phyloP scores from a whole-genome alignment of 1,284 basidiomycete genomes.

The Sporisorium reilianum region DNA sequence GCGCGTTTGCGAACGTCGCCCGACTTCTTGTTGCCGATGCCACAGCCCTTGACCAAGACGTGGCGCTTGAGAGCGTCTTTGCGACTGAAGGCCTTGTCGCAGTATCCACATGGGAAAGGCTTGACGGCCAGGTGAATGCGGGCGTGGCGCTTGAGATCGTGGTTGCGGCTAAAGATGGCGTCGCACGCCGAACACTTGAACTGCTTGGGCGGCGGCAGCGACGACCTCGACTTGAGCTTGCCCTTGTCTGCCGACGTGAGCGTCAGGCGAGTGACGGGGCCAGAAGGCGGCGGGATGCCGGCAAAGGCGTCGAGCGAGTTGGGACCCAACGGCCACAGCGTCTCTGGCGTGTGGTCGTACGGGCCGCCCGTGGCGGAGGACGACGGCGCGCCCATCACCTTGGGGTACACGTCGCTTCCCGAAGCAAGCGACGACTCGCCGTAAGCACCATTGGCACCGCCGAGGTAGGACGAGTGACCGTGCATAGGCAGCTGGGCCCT shows the following conservation, averaged over 20 bases:
- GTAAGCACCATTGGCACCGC: conserved; percentile 21
- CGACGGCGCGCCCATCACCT: conserved; percentile 18
- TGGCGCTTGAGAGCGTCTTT: conserved; percentile 64
- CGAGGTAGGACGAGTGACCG: conserved; percentile 17
- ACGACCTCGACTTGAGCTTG: conserved; percentile 33
- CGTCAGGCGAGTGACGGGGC: conserved; percentile 31
- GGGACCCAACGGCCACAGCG: conserved; percentile 38
- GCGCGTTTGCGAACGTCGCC: conserved; percentile 35
- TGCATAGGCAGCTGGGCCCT: conserved; percentile 19
- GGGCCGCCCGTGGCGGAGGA: conserved; percentile 12
- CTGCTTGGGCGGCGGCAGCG: conserved; percentile 43
- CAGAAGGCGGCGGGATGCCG: conserved; percentile 30
- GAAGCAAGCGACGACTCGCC: conserved; percentile 24
- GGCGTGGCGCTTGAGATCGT: conserved; percentile 64
- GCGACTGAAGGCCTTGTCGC: conserved; percentile 62
- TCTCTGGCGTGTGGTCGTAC: conserved; percentile 36
- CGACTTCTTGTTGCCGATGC: conserved; percentile 52
- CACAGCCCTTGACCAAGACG: conserved; percentile 58
- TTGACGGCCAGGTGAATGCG: conserved; percentile 66
- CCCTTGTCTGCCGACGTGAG: conserved; percentile 36
- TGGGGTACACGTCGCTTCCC: conserved; percentile 25
- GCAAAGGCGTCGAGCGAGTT: conserved; percentile 48
- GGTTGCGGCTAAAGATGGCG: conserved; percentile 63
- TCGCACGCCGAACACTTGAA: conserved; percentile 63
- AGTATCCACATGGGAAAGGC: conserved; percentile 59